phyloP scores from a whole-genome alignment of 1,284 basidiomycete genomes.

The Puccinia triticina region DNA sequence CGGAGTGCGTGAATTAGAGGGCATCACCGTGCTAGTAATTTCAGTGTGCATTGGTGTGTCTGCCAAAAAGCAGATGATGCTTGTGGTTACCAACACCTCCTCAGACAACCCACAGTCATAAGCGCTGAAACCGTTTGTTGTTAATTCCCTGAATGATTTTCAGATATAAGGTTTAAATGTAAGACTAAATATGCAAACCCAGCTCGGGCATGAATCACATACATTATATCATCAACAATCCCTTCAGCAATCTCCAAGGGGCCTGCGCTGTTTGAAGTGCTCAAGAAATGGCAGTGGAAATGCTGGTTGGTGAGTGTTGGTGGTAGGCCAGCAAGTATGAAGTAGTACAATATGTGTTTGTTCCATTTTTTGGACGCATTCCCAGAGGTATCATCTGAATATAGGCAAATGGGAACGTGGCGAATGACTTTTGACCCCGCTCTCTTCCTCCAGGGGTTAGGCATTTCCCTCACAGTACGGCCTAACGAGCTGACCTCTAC shows the following conservation, averaged over 20 bases:
- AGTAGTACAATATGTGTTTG: too few relatives aligned
- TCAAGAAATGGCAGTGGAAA: not conserved
- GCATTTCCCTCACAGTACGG: not conserved
- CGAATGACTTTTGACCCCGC: constrained; percentile 41
- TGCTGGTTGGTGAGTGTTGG: constrained; percentile 24
- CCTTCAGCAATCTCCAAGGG: constrained; percentile 54
- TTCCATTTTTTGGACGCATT: constrained; percentile 19
- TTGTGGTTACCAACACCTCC: not conserved
- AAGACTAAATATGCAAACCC: not conserved
- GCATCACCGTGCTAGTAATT: not conserved
- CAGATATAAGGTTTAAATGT: not conserved
- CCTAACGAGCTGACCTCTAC: too few relatives aligned
- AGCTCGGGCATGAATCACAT: constrained; percentile 10
- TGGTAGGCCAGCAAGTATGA: too few relatives aligned
- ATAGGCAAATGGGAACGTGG: constrained; percentile 5
- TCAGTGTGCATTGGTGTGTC: not conserved
- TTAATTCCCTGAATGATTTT: not conserved
- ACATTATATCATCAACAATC: constrained; percentile 59
- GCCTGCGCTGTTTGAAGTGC: not conserved
- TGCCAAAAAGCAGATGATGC: not conserved
- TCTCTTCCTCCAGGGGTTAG: constrained; percentile 47
- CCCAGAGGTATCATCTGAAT: constrained; percentile 16
- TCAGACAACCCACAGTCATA: not conserved
- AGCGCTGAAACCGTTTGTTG: not conserved
- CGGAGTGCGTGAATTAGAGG: not conserved